A percentile compares a stretch with the other conserved stretches of the same genome.
phyloP scores from a whole-genome alignment of 2,329 filamentous ascomycete species.

The Fusarium sarcochroum region DNA sequence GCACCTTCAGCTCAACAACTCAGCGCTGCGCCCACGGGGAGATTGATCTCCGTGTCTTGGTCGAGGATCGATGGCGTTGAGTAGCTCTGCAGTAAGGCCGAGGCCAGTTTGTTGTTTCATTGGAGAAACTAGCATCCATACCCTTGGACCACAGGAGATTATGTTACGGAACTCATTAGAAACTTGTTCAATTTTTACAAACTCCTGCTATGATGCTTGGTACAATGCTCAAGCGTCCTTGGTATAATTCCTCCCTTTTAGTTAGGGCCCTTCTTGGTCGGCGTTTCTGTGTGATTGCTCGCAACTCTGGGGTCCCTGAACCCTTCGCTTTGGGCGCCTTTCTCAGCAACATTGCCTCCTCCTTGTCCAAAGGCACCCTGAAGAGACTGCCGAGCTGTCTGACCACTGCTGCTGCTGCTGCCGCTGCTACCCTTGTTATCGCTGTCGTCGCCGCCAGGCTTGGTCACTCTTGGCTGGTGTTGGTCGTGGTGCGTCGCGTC shows the following conservation, averaged over 20 bases:
- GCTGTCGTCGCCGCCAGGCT: not conserved
- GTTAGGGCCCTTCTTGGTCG: slow-evolving; percentile 20
- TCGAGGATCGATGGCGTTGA: not conserved
- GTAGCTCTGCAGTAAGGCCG: not conserved
- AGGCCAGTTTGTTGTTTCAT: not conserved
- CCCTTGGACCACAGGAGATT: not conserved
- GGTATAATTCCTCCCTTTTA: not conserved
- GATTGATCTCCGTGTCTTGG: slow-evolving; percentile 24
- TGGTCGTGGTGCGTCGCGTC: slow-evolving; percentile 22
- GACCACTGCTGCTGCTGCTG: not conserved
- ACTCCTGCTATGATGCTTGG: slow-evolving; percentile 25
- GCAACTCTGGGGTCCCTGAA: slow-evolving; percentile 31
- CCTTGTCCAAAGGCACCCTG: slow-evolving; percentile 28
- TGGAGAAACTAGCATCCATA: not conserved
- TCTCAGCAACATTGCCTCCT: slow-evolving; percentile 24
- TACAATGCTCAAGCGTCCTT: slow-evolving; percentile 4
- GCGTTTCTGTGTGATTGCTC: slow-evolving; percentile 34
- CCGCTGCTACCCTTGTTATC: slow-evolving; percentile 4
- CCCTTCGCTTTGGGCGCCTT: slow-evolving; percentile 22
- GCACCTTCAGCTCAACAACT: slow-evolving; percentile 27
- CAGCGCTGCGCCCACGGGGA: slow-evolving; percentile 25
- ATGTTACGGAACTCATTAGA: slow-evolving; percentile 6
- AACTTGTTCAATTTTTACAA: slow-evolving; percentile 6
- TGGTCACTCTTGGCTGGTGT: slow-evolving; percentile 26
- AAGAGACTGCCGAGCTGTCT: slow-evolving; percentile 4